Evolutionary conservation across 345 rosid species (phyloP).

Genomic region (Citrus unshiu): DNA sequence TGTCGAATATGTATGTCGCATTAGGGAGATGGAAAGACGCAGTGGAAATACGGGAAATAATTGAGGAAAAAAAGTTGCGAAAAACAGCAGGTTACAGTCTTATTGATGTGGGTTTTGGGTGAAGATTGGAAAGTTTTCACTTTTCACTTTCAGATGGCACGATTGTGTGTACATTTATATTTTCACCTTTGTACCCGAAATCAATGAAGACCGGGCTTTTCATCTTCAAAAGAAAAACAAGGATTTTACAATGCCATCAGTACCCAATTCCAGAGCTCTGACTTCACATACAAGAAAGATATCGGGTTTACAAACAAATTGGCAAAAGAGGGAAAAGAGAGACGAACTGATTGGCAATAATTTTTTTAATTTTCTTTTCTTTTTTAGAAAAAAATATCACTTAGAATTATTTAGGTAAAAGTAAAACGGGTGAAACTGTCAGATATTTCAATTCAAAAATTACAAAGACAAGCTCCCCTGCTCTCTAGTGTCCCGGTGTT

Average conservation of each 20-base stretch:
- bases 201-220: neutral
- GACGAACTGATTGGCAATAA: neutral
- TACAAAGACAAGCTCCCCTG: neutral
- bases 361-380: too few species aligned
- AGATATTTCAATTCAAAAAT: neutral
- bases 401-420: neutral
- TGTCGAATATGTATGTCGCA: constrained; percentile 45
- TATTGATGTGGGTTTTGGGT: constrained; percentile 21
- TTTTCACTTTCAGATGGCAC: neutral
- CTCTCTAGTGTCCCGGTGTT: neutral
- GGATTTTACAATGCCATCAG: neutral
- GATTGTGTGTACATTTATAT: neutral
- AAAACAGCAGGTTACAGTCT: constrained; percentile 46
- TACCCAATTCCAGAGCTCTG: neutral
- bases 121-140: neutral
- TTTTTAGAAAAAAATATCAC: neutral
- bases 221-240: neutral
- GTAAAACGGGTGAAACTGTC: neutral
- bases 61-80: constrained; percentile 30
- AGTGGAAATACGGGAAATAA: constrained; percentile 31
- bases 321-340: neutral
- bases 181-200: neutral
- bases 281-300: neutral
- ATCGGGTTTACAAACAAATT: neutral
- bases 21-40: constrained; percentile 54